phyloP scores from a whole-genome alignment of 192 early-diverging fungal genomes.

The Coemansia asiatica region DNA sequence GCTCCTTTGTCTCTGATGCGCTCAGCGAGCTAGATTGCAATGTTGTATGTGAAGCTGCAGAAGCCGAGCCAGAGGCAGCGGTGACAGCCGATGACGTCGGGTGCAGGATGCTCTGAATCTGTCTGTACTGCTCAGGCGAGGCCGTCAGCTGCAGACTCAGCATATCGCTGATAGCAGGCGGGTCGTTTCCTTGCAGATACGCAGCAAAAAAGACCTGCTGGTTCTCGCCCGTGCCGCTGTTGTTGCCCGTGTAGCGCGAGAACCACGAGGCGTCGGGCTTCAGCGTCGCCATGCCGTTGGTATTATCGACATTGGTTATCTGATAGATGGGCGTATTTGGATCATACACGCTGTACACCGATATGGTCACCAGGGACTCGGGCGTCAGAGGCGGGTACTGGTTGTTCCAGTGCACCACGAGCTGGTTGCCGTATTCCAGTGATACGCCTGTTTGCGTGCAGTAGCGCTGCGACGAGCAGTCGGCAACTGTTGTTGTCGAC shows the following conservation, averaged over 20 bases:
- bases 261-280: slow-evolving; percentile 38
- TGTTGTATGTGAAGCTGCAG: background rate
- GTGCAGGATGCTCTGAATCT: slow-evolving; percentile 37
- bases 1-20: background rate
- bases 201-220: slow-evolving; percentile 42
- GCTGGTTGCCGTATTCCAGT: slow-evolving; percentile 32
- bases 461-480: slow-evolving; percentile 41
- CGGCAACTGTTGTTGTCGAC: slow-evolving; percentile 17
- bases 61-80: too few species aligned
- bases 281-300: slow-evolving; percentile 30
- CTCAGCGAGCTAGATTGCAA: background rate
- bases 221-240: slow-evolving; percentile 14
- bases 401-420: slow-evolving; percentile 50
- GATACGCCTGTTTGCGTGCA: slow-evolving; percentile 23
- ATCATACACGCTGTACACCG: slow-evolving; percentile 46
- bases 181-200: slow-evolving; percentile 47
- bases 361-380: slow-evolving; percentile 27
- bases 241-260: slow-evolving; percentile 34
- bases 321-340: slow-evolving; percentile 22
- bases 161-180: slow-evolving; percentile 30
- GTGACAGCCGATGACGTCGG: slow-evolving; percentile 5
- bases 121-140: slow-evolving; percentile 32
- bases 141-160: slow-evolving; percentile 42
- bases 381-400: slow-evolving; percentile 36
- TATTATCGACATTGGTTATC: slow-evolving; percentile 16